Evolutionary conservation across 306 rosid species (phyloP), one percentile per base, ranked within the genome.

Genomic region (Cotoneaster glaucophyllus): DNA sequence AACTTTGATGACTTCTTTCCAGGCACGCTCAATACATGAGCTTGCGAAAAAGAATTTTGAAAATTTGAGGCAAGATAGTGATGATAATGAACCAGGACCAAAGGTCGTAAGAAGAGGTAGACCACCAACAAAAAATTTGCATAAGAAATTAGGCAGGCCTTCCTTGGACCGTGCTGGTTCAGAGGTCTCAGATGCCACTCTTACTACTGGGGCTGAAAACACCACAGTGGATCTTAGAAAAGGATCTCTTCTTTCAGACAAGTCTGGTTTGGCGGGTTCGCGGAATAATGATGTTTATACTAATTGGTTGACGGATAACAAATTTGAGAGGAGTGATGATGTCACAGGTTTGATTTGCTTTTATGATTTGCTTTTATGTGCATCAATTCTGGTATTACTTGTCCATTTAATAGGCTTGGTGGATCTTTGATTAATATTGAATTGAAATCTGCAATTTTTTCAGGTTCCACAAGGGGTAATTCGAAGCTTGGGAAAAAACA

Each of bases 1-100:
- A 74, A 62, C 25, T 52, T 54, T 63, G 28, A n/a, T 66, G 41
- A 34, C 48, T 66, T 78, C 24, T 77, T 78, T 39, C 44, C 85
- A 87, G 94, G 94, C 94, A 26, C 87, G 91, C 71, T 82, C 94
- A 57, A 89, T 89, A 74, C 91, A 80, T 4, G 94, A 89, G 76
- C 84, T 89, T 81, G 91, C 91, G 44, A 82, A 78, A 80, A 89
- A 85, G 87, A 82, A 72, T 70, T 89, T 87, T 61, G 85, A 84
- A 77, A 84, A 84, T 82, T 78, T 89, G 81, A 87, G 94, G 81
- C 94, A 87, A 82, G 94, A 84, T 61, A 85, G 94, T 77, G 91
- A 85, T 80, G 88, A 82, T 78, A 80, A 85, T 68, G 90, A 87
- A 52, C 86, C 82, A 67, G 91, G 82, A 74, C 84, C 86, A 25